phyloP scores from a whole-genome alignment of 768 basidiomycete genomes.

The Nidularia sp. region DNA sequence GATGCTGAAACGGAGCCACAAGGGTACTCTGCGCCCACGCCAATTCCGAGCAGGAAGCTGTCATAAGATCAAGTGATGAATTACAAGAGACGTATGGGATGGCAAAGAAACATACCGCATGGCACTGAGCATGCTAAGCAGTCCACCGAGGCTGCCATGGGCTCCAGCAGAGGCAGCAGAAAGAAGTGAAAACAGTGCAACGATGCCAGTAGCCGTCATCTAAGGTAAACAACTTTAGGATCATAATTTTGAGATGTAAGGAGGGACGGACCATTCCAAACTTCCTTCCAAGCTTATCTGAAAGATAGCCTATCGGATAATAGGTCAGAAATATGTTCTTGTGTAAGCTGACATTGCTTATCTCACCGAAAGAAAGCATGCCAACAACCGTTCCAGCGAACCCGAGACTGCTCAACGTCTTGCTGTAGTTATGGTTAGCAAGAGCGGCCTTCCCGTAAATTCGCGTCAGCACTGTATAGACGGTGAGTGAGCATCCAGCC shows the following conservation, averaged over 20 bases:
- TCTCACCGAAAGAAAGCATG: slow-evolving; percentile 69
- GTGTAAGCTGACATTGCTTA: neutral
- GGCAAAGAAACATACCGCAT: slow-evolving; percentile 50
- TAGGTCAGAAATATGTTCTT: neutral
- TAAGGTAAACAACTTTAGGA: slow-evolving; percentile 13
- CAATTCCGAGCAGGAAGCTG: slow-evolving; percentile 86
- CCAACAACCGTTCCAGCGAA: slow-evolving; percentile 90
- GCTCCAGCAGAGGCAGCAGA: slow-evolving; percentile 83
- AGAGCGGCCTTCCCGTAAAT: slow-evolving; percentile 63
- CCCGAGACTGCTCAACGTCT: slow-evolving; percentile 59
- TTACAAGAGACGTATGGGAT: neutral
- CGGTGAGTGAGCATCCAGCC: neutral
- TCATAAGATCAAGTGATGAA: neutral
- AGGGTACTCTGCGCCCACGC: slow-evolving; percentile 86
- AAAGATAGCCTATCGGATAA: slow-evolving; percentile 49
- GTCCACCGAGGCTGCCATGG: slow-evolving; percentile 60
- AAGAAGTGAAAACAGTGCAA: slow-evolving; percentile 78
- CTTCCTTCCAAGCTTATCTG: slow-evolving; percentile 84
- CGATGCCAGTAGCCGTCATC: slow-evolving; percentile 82
- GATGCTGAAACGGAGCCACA: slow-evolving; percentile 86
- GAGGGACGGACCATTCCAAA: slow-evolving; percentile 71
- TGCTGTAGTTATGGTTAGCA: slow-evolving; percentile 52
- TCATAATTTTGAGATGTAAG: too few relatives aligned
- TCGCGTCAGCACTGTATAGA: slow-evolving; percentile 54
- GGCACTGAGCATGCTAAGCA: slow-evolving; percentile 74